Conservation (phyloP, 164 flowering plant species). For the Magnolia officinalis region DNA sequence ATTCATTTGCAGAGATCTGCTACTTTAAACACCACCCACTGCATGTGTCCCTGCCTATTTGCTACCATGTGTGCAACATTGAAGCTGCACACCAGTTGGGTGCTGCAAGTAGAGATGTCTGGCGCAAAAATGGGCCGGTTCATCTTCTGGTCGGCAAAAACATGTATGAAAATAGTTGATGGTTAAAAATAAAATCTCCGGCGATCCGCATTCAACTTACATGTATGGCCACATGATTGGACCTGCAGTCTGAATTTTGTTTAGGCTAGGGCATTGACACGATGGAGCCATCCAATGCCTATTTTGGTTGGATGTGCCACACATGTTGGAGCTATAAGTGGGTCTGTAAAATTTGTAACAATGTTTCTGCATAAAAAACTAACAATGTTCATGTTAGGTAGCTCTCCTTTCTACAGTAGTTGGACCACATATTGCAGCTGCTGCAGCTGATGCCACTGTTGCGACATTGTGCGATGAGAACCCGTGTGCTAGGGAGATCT, state of each 20-base stretch:
- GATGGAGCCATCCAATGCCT: neutral
- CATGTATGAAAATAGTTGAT: neutral
- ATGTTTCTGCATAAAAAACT: neutral
- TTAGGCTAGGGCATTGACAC: too few species aligned
- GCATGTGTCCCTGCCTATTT: neutral
- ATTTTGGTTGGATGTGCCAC: neutral
- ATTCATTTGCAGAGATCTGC: too few species aligned
- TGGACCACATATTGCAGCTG: slow-evolving; percentile 62
- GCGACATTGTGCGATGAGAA: slow-evolving; percentile 59
- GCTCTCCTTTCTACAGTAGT: slow-evolving; percentile 56
- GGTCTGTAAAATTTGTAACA: neutral
- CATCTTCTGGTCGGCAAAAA: too few species aligned
- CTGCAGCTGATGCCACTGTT: slow-evolving; percentile 82
- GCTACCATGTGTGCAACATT: neutral
- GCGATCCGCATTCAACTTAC: neutral
- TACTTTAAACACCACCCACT: too few species aligned
- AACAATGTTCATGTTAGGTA: slow-evolving; percentile 40
- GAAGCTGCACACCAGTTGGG: neutral
- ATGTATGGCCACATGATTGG: neutral
- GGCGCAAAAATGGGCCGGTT: neutral
- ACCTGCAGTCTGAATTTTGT: neutral
- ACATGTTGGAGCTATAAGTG: neutral
- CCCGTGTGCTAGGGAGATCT: slow-evolving; percentile 52
- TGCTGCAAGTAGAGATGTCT: neutral
- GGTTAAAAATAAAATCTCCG: neutral